A percentile compares a stretch with the other conserved stretches of the same genome.
phyloP scores from a whole-genome alignment of 345 rosid species.

The Eucalyptus decipiens region DNA sequence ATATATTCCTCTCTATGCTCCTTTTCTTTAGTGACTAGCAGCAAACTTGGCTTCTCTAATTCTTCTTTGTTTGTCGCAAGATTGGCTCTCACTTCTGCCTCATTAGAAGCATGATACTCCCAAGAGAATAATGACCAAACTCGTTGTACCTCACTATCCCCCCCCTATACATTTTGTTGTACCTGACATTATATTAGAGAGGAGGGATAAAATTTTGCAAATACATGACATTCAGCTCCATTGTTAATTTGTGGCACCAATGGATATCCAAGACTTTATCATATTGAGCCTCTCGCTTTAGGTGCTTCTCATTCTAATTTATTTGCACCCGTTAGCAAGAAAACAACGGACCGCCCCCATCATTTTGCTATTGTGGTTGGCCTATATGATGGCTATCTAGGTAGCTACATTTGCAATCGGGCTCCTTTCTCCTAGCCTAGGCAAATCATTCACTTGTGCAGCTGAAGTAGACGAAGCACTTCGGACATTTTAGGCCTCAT shows the following conservation, averaged over 20 bases:
- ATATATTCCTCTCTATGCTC: neutral
- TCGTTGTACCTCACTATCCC: neutral
- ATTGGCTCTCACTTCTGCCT: neutral
- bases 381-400: neutral
- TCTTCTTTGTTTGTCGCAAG: neutral
- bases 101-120: neutral
- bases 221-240: neutral
- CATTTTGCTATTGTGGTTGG: neutral
- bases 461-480: neutral
- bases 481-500: neutral
- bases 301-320: neutral
- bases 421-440: neutral
- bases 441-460: neutral
- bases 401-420: neutral
- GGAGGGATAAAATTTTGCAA: neutral
- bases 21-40: neutral
- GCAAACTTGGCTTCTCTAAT: neutral
- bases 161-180: neutral
- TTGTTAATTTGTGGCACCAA: neutral
- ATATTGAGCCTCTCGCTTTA: neutral
- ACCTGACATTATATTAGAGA: neutral
- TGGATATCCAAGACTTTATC: neutral
- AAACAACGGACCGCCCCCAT: rapidly evolving
- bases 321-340: neutral
- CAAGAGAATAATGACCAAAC: neutral